Conservation (phyloP, 306 rosid species). For the Pterocarpus macrocarpus region DNA sequence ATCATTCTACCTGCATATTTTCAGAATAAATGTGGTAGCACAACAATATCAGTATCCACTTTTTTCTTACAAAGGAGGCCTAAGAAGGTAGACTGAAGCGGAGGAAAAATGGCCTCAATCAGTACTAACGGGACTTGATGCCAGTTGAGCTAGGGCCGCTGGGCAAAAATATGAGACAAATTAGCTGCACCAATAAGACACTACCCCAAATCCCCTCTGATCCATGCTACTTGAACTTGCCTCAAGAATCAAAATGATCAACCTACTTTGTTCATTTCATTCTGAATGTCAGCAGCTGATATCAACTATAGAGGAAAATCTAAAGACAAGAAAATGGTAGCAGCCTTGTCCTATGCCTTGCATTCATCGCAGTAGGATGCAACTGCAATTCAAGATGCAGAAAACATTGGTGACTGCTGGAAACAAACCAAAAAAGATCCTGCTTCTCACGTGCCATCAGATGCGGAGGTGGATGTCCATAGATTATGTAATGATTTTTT, state of each 20-base stretch:
- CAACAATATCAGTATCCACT: conserved; percentile 67
- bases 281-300: conserved; percentile 53
- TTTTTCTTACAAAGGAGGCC: conserved; percentile 11
- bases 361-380: conserved; percentile 70
- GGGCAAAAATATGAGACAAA: conserved; percentile 63
- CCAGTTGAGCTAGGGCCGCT: conserved; percentile 10
- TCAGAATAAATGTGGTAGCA: conserved; percentile 62
- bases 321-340: conserved; percentile 22
- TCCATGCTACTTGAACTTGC: conserved; percentile 62
- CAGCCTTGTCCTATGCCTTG: conserved; percentile 60
- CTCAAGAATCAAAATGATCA: conserved; percentile 67
- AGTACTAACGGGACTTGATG: conserved; percentile 2
- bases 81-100: conserved; percentile 19
- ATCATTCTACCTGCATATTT: conserved; percentile 53
- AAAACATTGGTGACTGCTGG: conserved; percentile 31
- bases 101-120: not conserved
- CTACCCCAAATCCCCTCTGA: conserved; percentile 63
- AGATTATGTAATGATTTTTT: conserved; percentile 41
- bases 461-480: conserved; percentile 35
- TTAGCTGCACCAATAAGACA: conserved; percentile 70
- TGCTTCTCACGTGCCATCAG: conserved; percentile 25
- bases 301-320: conserved; percentile 46
- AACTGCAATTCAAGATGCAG: conserved; percentile 55
- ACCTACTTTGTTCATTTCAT: conserved; percentile 23
- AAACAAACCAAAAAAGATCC: conserved; percentile 33